These are phyloP conservation scores for Recurvomyces mirabilis DNA, from an alignment of 495 filamentous ascomycete genomes.

Conservation along the genomic window DNA sequence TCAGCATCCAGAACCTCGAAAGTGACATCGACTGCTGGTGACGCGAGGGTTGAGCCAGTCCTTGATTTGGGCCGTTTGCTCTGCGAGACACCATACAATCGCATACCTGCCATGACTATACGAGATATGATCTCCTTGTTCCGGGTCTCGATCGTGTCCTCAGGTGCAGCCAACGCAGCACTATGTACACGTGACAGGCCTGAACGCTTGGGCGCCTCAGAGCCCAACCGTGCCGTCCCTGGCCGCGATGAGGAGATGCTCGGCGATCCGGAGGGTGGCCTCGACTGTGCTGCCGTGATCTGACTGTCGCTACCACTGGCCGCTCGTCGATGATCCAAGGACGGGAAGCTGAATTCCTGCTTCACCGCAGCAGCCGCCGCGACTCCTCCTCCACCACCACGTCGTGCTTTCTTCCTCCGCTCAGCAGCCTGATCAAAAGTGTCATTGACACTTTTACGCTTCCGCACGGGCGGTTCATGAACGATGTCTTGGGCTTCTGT, in stretches of 20 bases:
- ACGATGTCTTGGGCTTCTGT: slow-evolving; percentile 3
- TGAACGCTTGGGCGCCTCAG: slow-evolving; percentile 22
- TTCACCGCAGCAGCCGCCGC: slow-evolving; percentile 38
- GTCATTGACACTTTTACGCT: slow-evolving; percentile 44
- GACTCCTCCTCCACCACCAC: slow-evolving; percentile 45
- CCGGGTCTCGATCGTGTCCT: slow-evolving; percentile 30
- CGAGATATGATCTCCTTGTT: slow-evolving; percentile 38
- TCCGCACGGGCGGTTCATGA: slow-evolving; percentile 32
- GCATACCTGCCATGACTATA: slow-evolving; percentile 50
- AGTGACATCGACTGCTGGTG: slow-evolving; percentile 6
- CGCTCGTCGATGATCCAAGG: slow-evolving; percentile 11
- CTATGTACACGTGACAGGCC: slow-evolving; percentile 27
- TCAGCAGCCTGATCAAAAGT: slow-evolving; percentile 52
- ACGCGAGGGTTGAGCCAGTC: neutral
- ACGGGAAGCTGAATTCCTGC: slow-evolving; percentile 11
- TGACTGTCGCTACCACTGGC: slow-evolving; percentile 4
- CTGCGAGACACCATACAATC: slow-evolving; percentile 50
- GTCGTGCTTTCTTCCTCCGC: slow-evolving; percentile 42
- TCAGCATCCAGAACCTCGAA: slow-evolving; percentile 2
- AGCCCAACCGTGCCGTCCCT: slow-evolving; percentile 6
- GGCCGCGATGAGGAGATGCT: slow-evolving; percentile 23
- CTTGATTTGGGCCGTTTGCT: slow-evolving; percentile 22
- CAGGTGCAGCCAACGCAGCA: slow-evolving; percentile 34
- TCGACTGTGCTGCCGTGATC: slow-evolving; percentile 5
- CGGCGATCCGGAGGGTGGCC: slow-evolving; percentile 24